Base-by-base conservation (phyloP, 164 flowering plant species). In the Chloranthus sessilifolius region DNA sequence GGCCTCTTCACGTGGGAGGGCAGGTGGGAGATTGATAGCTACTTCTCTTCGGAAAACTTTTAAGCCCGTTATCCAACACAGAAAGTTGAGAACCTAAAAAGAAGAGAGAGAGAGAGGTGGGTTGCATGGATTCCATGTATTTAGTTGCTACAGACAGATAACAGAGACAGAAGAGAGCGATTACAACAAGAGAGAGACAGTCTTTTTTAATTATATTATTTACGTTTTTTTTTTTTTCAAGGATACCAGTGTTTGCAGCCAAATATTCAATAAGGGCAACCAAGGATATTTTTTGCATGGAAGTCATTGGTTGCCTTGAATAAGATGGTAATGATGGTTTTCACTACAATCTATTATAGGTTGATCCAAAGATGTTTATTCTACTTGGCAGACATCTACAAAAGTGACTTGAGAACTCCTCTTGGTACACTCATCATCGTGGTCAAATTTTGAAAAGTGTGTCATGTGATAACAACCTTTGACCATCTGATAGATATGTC, bases 1-100 rank as follows among this genome's bases (percentile, higher is more conserved):
- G 50, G 62, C 53, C 53, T 63, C 59, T 65, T 74, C 76, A 74
- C 75, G 71, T 71, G 75, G 60, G n/a, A n/a, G n/a, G 25, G 52
- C 69, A 60, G 59, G 65, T 51, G 60, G 38, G 36, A 27, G 23
- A 23, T 43, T 57, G 66, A 67, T 44, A 48, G 53, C 43, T 24
- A 53, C 57, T 50, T 5, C 24, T 9, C 34, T n/a, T n/a, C n/a
- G n/a, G n/a, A n/a, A n/a, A 52, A 26, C 61, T 59, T 62, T 56
- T 52, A 15, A 48, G 40, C 63, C 59, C 62, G 55, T 46, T 57
- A 35, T 45, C 29, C 38, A 41, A 42, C 30, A 41, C 9, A 17
- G 3, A 3, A n/a, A n/a, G n/a, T n/a, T n/a, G n/a, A n/a, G n/a
- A n/a, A n/a, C n/a, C n/a, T n/a, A n/a, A n/a, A n/a, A n/a, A n/a